A percentile compares a stretch with the other conserved stretches of the same genome.
Conservation (phyloP, 1,139 yeast genomes). For the Candida pseudoviswanathii region DNA sequence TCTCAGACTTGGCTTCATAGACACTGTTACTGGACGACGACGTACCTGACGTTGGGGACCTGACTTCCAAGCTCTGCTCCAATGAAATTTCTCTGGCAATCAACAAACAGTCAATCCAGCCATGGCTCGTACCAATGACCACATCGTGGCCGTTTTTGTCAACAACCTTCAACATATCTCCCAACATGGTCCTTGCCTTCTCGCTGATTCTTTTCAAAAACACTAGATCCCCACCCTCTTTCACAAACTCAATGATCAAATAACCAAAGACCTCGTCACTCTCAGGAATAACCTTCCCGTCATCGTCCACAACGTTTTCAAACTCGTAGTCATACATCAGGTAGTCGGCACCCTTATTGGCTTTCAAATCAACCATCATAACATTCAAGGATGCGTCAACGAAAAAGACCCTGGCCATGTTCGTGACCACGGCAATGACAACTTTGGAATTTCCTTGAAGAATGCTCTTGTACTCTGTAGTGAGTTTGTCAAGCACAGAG, state of each 20-base stretch:
- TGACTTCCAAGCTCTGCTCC: slow-evolving; percentile 1
- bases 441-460: slow-evolving; percentile 39
- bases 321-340: slow-evolving; percentile 82
- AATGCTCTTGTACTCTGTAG: slow-evolving; percentile 35
- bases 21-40: slow-evolving; percentile 11
- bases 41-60: slow-evolving; percentile 1
- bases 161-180: slow-evolving; percentile 38
- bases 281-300: slow-evolving; percentile 36
- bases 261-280: slow-evolving; percentile 53
- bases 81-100: slow-evolving; percentile 39
- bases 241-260: slow-evolving; percentile 62
- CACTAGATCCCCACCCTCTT: slow-evolving; percentile 57
- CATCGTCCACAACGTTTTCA: slow-evolving; percentile 40
- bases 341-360: slow-evolving; percentile 59
- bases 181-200: slow-evolving; percentile 23
- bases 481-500: slow-evolving; percentile 41
- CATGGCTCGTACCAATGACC: slow-evolving; percentile 39
- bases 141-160: slow-evolving; percentile 36
- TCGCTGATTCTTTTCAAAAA: slow-evolving; percentile 50
- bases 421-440: slow-evolving; percentile 52
- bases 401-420: slow-evolving; percentile 46
- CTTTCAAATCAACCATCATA: slow-evolving; percentile 46
- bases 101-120: slow-evolving; percentile 51
- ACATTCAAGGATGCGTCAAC: slow-evolving; percentile 41
- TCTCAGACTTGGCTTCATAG: slow-evolving; percentile 3